Evolutionary conservation across 306 rosid genomes (phyloP).

Genomic region (Vigna unguiculata): DNA sequence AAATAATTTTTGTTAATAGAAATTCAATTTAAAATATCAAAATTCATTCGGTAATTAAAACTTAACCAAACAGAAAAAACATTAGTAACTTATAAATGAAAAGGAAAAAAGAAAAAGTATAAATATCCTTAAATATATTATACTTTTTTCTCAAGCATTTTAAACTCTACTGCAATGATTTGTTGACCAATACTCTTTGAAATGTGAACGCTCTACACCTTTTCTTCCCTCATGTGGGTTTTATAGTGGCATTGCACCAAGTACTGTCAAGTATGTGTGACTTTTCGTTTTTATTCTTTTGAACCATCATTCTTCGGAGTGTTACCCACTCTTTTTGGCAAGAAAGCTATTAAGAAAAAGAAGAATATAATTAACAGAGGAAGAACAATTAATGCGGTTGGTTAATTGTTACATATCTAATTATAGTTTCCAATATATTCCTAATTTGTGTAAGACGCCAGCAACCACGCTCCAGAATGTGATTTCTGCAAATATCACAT

Average conservation of each 20-base stretch:
- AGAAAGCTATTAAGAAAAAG: no score
- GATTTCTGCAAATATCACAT: slow-evolving; percentile 88
- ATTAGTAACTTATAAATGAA: not conserved
- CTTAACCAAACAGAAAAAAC: no score
- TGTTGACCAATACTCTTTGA: not conserved
- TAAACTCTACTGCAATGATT: slow-evolving; percentile 9
- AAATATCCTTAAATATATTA: not conserved
- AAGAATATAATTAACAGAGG: slow-evolving; percentile 10
- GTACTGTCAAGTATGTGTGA: not conserved
- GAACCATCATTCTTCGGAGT: slow-evolving; percentile 15
- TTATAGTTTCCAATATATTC: slow-evolving; percentile 77
- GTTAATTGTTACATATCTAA: not conserved
- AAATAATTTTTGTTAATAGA: no score
- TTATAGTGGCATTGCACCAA: slow-evolving; percentile 7
- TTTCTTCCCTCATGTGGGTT: not conserved
- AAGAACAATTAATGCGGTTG: not conserved
- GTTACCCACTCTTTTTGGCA: not conserved
- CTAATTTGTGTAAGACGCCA: slow-evolving; percentile 79
- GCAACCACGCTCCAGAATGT: slow-evolving; percentile 81
- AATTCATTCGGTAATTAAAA: no score
- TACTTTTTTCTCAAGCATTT: not conserved
- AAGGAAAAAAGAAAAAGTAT: no score
- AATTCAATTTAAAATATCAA: no score
- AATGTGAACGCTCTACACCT: slow-evolving; percentile 5
- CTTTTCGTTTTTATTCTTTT: not conserved